Evolutionary conservation across 257 asterid genomes (phyloP).

Genomic region (Gentiana straminea): DNA sequence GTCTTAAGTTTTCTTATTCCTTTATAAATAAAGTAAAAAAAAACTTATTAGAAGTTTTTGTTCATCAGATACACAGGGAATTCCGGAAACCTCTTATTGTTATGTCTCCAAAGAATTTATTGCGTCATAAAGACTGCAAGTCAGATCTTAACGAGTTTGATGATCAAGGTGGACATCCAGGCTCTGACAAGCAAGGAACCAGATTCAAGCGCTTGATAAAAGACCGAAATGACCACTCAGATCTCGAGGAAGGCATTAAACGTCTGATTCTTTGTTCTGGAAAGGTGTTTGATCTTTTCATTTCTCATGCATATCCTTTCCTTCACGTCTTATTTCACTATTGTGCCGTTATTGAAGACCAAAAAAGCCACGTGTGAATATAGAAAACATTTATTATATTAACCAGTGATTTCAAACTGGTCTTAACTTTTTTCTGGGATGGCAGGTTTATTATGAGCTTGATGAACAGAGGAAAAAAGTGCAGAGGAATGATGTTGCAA

Average conservation of each 20-base stretch:
- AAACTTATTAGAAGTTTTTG: not conserved
- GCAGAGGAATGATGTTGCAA: slow-evolving; percentile 18
- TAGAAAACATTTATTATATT: too few relatives aligned
- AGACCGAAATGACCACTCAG: slow-evolving; percentile 19
- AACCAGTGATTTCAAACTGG: too few relatives aligned
- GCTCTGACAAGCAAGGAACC: slow-evolving; percentile 28
- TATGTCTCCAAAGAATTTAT: slow-evolving; percentile 29
- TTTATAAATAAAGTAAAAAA: not conserved
- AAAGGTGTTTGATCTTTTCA: slow-evolving; percentile 33
- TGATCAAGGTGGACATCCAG: slow-evolving; percentile 30
- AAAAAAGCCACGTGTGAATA: too few relatives aligned
- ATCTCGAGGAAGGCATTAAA: slow-evolving; percentile 20
- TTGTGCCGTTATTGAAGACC: too few relatives aligned
- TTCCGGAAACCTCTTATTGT: slow-evolving; percentile 45
- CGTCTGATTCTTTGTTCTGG: slow-evolving; percentile 29
- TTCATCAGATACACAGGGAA: slow-evolving; percentile 63
- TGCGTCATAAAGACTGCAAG: slow-evolving; percentile 67
- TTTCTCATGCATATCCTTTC: not conserved
- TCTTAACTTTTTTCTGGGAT: not conserved
- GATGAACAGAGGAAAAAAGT: slow-evolving; percentile 20
- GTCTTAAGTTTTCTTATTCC: slow-evolving; percentile 14
- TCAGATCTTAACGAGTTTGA: slow-evolving; percentile 83
- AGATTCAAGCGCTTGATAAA: slow-evolving; percentile 21
- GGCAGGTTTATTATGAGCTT: slow-evolving; percentile 30
- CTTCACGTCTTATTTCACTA: too few relatives aligned